Evolutionary conservation across 2,329 filamentous ascomycete genomes (phyloP).

Genomic region (Juglanconis oblonga): DNA sequence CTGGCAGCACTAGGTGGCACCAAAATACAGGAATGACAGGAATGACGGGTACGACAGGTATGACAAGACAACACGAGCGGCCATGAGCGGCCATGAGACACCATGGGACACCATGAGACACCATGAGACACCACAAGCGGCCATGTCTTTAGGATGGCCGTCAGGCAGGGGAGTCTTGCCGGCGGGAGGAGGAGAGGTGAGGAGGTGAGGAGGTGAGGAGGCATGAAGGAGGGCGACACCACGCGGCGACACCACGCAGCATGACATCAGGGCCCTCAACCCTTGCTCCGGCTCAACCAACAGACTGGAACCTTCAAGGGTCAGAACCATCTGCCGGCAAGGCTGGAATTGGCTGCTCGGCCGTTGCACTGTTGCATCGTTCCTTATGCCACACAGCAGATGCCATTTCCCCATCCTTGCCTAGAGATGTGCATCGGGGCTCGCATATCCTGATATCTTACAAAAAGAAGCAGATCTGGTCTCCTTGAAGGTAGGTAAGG

Average conservation of each 20-base stretch:
- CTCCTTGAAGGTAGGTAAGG: neutral
- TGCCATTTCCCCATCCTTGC: neutral
- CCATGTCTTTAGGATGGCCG: neutral
- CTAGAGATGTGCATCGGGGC: neutral
- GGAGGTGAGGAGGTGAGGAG: neutral
- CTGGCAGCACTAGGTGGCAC: neutral
- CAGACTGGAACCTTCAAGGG: too few species aligned
- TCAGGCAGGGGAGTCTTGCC: neutral
- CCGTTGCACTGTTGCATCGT: neutral
- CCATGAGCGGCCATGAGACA: too few species aligned
- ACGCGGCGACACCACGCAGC: neutral
- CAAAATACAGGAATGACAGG: too few species aligned
- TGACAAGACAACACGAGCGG: too few species aligned
- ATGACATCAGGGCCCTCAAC: constrained; percentile 7
- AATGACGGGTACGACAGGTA: too few species aligned
- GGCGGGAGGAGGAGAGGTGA: neutral
- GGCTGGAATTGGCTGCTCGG: too few species aligned
- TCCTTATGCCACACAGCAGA: neutral
- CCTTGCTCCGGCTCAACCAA: neutral
- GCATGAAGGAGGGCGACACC: neutral
- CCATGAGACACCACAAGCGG: neutral
- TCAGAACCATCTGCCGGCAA: too few species aligned
- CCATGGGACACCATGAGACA: too few species aligned
- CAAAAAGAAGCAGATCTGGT: constrained; percentile 8
- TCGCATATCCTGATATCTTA: neutral